Evolutionary conservation across 2,329 filamentous ascomycete species (phyloP).

Genomic region (Arthrobotrys conoides): DNA sequence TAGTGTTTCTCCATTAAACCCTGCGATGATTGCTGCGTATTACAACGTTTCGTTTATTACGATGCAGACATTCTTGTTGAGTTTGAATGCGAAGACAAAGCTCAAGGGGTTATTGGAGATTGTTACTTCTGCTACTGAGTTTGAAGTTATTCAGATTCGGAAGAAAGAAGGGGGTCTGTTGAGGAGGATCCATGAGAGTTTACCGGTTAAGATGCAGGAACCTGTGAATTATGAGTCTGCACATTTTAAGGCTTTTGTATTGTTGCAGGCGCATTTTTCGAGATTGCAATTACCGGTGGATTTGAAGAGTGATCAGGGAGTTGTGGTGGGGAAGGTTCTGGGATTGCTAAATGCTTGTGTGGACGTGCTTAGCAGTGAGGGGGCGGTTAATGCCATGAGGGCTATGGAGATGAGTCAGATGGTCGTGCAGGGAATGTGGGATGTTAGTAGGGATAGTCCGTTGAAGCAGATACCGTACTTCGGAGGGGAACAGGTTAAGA

Average conservation of each 20-base stretch:
- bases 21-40: conserved; percentile 97
- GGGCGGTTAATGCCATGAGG: conserved; percentile 95
- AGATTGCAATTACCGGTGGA: conserved; percentile 97
- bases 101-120: conserved; percentile 98
- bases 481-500: conserved; percentile 83
- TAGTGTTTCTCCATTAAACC: conserved; percentile 87
- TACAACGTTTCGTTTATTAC: conserved; percentile 99
- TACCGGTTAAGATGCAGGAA: conserved; percentile 95
- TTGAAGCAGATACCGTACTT: conserved; percentile 99
- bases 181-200: conserved; percentile 90
- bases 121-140: conserved; percentile 95
- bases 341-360: conserved; percentile 92
- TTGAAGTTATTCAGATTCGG: conserved; percentile 93
- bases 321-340: conserved; percentile 85
- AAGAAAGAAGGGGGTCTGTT: conserved; percentile 91
- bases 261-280: conserved; percentile 96
- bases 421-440: conserved; percentile 99
- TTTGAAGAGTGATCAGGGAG: conserved; percentile 93
- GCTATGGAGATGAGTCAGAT: conserved; percentile 99
- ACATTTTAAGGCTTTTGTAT: conserved; percentile 98
- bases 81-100: conserved; percentile 88
- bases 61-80: conserved; percentile 98
- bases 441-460: conserved; percentile 83
- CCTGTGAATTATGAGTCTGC: conserved; percentile 85
- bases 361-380: conserved; percentile 94